Base-by-base conservation (phyloP, 1,139 yeast genomes). In the Pichia sp. region DNA sequence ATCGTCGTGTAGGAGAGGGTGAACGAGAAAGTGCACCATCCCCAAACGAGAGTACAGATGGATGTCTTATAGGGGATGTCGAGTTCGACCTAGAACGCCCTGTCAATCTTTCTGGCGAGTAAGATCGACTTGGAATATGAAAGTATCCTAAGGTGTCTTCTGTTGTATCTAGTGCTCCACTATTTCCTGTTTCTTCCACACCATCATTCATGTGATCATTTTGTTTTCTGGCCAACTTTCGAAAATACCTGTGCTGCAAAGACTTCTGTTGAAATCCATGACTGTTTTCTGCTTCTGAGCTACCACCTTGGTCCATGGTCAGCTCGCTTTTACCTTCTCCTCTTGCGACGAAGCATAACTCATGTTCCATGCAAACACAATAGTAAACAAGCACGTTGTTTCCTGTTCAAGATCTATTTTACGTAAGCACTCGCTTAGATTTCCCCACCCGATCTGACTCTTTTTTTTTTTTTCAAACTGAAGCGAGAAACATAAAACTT, bases 1-100 rank as follows among this genome's bases (percentile, higher is more conserved):
- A 47, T 30, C 50, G 41, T 20, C 56, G 49, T 16, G 55, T 52
- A 2, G 64, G 64, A 4, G 65, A 62, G 0, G 62, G 57, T 1
- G 63, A 58, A 6, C 38, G 31, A n/a, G 54, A 51, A 12, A 34
- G 33, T 8, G 27, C 7, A 8, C 29, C 36, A 30, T 36, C 20
- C 16, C 20, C 48, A 16, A 36, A 36, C 10, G 16, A 4, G 40
- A 16, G 40, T 36, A 36, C n/a, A 6, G 10, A 6, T 14, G 40
- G 40, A 36, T 36, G 40, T 36, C 60, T 46, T 6, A 51, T 49
- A 3, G 60, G 60, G 6, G 61, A 59, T 14, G 43, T 27, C 6
- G 61, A 59, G 33, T 55, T 54, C 2, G 60, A 58, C 34, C 60
- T 53, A 6, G 55, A 43, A 8, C 31, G 41, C 3, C n/a, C 38